phyloP scores from a whole-genome alignment of 2,329 filamentous ascomycete species.

The Bretziella fagacearum region DNA sequence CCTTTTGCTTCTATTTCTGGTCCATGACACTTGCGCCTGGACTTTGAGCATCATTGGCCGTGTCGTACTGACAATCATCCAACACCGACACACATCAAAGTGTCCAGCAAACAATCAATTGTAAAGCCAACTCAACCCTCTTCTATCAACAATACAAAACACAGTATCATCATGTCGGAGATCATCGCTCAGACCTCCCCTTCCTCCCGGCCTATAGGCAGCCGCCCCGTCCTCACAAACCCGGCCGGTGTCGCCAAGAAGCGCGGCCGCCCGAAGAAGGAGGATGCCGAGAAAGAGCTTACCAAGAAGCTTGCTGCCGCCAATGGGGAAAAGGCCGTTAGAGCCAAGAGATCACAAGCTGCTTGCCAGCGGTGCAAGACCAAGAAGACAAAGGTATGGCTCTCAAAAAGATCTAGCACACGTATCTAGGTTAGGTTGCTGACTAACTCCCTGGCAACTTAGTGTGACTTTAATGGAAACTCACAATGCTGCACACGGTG shows the following conservation, averaged over 20 bases:
- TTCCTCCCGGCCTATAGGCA: neutral
- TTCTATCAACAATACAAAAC: too few species aligned
- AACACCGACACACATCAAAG: too few species aligned
- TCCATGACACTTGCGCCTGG: too few species aligned
- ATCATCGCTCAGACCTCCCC: neutral
- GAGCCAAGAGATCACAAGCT: slow-evolving; percentile 50
- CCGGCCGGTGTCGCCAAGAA: slow-evolving; percentile 8
- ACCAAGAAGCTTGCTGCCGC: slow-evolving; percentile 1
- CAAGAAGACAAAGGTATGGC: slow-evolving; percentile 49
- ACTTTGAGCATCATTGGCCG: too few species aligned
- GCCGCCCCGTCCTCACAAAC: neutral
- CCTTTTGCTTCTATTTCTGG: too few species aligned
- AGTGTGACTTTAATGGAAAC: slow-evolving; percentile 8
- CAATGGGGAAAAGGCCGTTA: slow-evolving; percentile 20
- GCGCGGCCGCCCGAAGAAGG: slow-evolving; percentile 13
- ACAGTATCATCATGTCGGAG: too few species aligned
- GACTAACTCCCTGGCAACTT: neutral
- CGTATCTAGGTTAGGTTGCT: neutral
- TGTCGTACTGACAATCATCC: too few species aligned
- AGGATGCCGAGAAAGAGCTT: slow-evolving; percentile 6
- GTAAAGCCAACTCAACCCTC: too few species aligned
- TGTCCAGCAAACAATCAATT: too few species aligned
- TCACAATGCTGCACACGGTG: slow-evolving; percentile 37
- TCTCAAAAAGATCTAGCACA: neutral
- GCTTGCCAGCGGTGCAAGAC: slow-evolving; percentile 49